Base-by-base conservation (phyloP, 1,139 yeast genomes). In the Candida glucosophila region DNA sequence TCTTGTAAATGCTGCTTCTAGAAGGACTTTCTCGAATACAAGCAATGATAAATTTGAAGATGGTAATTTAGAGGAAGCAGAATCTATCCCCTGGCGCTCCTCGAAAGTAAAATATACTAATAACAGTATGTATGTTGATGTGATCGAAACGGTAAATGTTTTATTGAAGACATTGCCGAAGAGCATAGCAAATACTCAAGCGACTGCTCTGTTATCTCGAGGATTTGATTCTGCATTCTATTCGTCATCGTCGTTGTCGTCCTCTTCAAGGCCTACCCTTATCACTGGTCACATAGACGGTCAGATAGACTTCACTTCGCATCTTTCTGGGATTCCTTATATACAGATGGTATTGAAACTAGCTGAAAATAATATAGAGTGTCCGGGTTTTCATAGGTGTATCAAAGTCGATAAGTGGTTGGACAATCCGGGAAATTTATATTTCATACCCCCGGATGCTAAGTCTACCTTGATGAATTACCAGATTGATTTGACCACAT, bases 361-460 rank as follows among this genome's bases (percentile, higher is more conserved):
- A n/a, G 58, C 52, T 14, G 69, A 67, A 2, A 56, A 61, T 28
- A 50, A 61, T 18, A 33, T 72, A 18, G 64, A 64, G 4, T 21
- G 57, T 5, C 81, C 88, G 0, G 52, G 66, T 17, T 67, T 77
- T 35, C 90, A 80, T 43, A 66, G 59, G 19, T 70, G 82, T 40
- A 67, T 80, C 2, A 59, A 72, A 29, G 36, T 60, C 4, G 63
- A 55, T 15, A 46, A 49, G 16, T 74, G 78, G 77, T 27, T 37
- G 7, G 35, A 41, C 6, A 43, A 42, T 5, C 37, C 34, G n/a
- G 72, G 71, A 0, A 36, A 57, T 1, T 45, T 86, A 22, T 60
- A 74, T 10, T 83, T 88, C 42, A 67, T 81, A 12, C 98, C 98
- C 3, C 95, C 97, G 0, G 96, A 90, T 49, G 97, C 94, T 4